Conservation (phyloP, 164 flowering plant species). For the Amborella trichopoda region DNA sequence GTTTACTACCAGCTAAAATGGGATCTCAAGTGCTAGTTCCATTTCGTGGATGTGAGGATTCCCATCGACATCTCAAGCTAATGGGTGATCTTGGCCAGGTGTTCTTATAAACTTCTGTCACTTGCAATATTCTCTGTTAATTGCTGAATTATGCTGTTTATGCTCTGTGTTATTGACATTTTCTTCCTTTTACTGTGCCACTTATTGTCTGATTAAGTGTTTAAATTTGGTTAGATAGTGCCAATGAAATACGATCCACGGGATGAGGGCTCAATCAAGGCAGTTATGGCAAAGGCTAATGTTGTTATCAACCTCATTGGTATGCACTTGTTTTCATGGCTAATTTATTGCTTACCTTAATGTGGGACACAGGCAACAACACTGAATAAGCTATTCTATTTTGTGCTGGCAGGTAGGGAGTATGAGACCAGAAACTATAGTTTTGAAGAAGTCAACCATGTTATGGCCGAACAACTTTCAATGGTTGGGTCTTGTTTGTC, state of each 20-base stretch:
- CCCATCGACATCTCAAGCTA: constrained; percentile 87
- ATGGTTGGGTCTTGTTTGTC: constrained; percentile 32
- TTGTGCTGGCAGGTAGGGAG: constrained; percentile 61
- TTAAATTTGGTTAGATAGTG: too few species aligned
- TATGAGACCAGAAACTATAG: constrained; percentile 89
- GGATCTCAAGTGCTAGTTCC: constrained; percentile 96
- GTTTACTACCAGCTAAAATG: constrained; percentile 68
- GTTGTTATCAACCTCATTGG: constrained; percentile 97
- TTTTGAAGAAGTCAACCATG: constrained; percentile 82
- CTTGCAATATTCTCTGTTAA: background rate
- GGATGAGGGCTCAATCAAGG: constrained; percentile 86
- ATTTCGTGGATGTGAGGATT: constrained; percentile 92
- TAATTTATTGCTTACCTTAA: background rate
- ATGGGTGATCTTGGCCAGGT: constrained; percentile 99
- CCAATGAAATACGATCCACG: constrained; percentile 96
- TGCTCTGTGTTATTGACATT: too few species aligned
- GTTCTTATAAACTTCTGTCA: background rate
- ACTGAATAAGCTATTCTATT: background rate
- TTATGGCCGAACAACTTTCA: constrained; percentile 84
- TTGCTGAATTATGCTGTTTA: constrained; percentile 9
- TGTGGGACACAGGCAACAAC: too few species aligned
- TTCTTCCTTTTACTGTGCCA: too few species aligned
- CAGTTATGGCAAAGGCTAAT: constrained; percentile 97
- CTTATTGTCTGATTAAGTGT: too few species aligned
- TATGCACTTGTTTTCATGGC: constrained; percentile 12